A percentile compares a stretch with the other conserved stretches of the same genome.
phyloP scores from a whole-genome alignment of 1,284 basidiomycete genomes.

The Singerocomus inundabilis region DNA sequence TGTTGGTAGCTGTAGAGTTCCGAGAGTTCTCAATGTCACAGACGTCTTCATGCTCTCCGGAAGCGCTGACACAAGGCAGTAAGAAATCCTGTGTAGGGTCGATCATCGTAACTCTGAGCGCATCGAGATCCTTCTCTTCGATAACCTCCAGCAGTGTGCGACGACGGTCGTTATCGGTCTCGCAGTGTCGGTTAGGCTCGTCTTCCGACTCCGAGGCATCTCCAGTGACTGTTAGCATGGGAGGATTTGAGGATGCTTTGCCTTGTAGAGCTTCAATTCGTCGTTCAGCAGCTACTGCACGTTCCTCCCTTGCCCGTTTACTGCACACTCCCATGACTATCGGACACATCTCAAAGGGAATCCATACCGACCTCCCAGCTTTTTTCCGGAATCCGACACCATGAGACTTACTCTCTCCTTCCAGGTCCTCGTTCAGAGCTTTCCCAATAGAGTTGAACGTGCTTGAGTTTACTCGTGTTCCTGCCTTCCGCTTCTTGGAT shows the following conservation, averaged over 20 bases:
- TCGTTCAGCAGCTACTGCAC: slow-evolving; percentile 68
- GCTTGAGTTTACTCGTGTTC: slow-evolving; percentile 58
- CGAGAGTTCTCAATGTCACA: background rate
- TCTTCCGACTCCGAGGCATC: slow-evolving; percentile 16
- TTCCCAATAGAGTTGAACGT: slow-evolving; percentile 59
- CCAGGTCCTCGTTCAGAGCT: slow-evolving; percentile 45
- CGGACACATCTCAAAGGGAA: background rate
- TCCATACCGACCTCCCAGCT: slow-evolving; percentile 55
- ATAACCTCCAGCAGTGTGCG: slow-evolving; percentile 21
- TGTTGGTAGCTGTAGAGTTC: background rate
- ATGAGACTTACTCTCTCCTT: slow-evolving; percentile 41
- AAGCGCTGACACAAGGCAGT: slow-evolving; percentile 11
- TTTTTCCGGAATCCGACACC: slow-evolving; percentile 67
- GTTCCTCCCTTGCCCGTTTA: slow-evolving; percentile 71
- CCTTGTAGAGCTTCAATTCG: slow-evolving; percentile 47
- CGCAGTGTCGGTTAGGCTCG: slow-evolving; percentile 4
- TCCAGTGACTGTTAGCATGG: background rate
- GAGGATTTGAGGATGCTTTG: slow-evolving; percentile 6
- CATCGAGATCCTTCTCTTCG: slow-evolving; percentile 25
- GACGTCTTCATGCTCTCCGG: background rate
- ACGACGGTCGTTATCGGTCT: slow-evolving; percentile 27
- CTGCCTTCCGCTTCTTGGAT: slow-evolving; percentile 65
- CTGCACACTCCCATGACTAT: slow-evolving; percentile 37
- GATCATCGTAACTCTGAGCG: slow-evolving; percentile 20
- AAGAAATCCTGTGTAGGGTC: slow-evolving; percentile 22